These are phyloP conservation scores for Rhizopogon sp. DNA, from an alignment of 768 basidiomycete species.

Conservation along the genomic window DNA sequence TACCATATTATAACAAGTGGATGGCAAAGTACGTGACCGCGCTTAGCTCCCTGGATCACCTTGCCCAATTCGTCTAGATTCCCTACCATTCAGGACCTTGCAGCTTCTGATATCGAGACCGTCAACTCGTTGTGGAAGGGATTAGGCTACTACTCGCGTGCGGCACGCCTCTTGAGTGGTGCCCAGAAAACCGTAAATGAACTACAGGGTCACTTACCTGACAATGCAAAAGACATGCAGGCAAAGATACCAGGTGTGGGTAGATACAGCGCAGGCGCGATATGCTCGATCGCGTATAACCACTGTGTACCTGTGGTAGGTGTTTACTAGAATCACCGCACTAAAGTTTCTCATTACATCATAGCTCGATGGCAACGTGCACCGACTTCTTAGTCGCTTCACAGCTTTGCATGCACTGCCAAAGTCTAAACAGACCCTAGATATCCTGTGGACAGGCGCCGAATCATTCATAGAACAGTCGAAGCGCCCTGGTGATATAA, in stretches of 20 bases:
- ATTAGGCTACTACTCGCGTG: constrained; percentile 86
- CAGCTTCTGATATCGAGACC: constrained; percentile 68
- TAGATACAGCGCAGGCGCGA: constrained; percentile 82
- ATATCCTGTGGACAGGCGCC: constrained; percentile 81
- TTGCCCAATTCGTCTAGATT: constrained; percentile 42
- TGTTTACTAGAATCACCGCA: constrained; percentile 6
- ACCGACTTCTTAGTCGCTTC: constrained; percentile 77
- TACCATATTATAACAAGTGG: constrained; percentile 90
- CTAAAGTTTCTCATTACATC: not conserved
- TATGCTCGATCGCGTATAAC: constrained; percentile 86
- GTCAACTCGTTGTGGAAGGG: constrained; percentile 92
- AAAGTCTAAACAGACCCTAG: constrained; percentile 72
- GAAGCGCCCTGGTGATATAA: constrained; percentile 72
- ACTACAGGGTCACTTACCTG: constrained; percentile 66
- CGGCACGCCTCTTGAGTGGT: constrained; percentile 75
- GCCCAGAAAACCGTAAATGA: constrained; percentile 73
- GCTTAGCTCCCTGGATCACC: not conserved
- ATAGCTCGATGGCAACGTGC: constrained; percentile 88
- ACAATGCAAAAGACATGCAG: constrained; percentile 78
- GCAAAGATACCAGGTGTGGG: constrained; percentile 83
- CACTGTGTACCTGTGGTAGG: constrained; percentile 80
- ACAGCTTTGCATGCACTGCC: constrained; percentile 79
- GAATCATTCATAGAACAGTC: constrained; percentile 55
- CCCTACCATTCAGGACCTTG: constrained; percentile 75
- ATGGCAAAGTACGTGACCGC: constrained; percentile 57